Evolutionary conservation across 768 basidiomycete species (phyloP).

Genomic region (Lyophyllum shimeji): DNA sequence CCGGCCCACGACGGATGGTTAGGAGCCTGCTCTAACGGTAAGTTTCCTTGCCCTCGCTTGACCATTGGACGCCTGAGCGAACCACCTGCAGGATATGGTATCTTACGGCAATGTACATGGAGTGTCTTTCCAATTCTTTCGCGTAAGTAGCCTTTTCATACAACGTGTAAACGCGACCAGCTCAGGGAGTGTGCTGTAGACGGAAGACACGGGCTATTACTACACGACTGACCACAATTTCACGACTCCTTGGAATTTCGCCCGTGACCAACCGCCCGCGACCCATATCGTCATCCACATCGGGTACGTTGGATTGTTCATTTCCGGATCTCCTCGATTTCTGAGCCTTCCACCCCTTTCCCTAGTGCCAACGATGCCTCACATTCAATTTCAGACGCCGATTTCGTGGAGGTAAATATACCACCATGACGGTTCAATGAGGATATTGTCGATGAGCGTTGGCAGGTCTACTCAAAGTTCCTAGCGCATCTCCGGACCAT

Average conservation of each 20-base stretch:
- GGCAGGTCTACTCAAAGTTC: constrained; percentile 48
- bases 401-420: constrained; percentile 39
- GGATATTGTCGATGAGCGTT: neutral
- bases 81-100: neutral
- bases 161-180: neutral
- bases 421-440: neutral
- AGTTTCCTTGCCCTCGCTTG: neutral
- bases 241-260: constrained; percentile 60
- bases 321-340: neutral
- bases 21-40: constrained; percentile 27
- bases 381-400: constrained; percentile 43
- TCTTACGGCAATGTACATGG: neutral
- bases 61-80: neutral
- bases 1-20: too few species aligned
- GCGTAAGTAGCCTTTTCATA: neutral
- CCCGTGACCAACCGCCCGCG: constrained; percentile 41
- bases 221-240: constrained; percentile 57
- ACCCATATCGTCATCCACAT: constrained; percentile 60
- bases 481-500: constrained; percentile 41
- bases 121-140: neutral
- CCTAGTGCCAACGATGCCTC: constrained; percentile 55
- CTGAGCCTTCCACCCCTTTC: neutral
- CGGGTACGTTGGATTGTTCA: constrained; percentile 11
- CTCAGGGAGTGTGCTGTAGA: constrained; percentile 27
- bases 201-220: constrained; percentile 56